Evolutionary conservation across 352 stramenopile genomes (phyloP).

Genomic region (Blastocystis sp.): DNA sequence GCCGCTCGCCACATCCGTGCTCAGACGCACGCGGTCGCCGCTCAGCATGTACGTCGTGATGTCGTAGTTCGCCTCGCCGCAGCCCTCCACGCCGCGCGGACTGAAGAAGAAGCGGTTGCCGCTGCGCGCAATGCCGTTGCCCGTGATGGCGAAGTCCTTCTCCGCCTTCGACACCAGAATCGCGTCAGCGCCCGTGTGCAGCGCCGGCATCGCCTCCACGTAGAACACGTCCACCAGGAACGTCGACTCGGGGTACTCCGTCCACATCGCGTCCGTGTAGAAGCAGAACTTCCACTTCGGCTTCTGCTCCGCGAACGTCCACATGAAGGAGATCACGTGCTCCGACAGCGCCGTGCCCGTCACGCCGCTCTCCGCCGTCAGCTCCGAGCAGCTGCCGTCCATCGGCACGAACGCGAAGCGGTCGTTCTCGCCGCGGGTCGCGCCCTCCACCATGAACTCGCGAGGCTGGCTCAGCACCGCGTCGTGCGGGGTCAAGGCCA

Average conservation of each 20-base stretch:
- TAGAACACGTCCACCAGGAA: constrained; percentile 42
- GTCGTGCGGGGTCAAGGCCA: constrained; percentile 24
- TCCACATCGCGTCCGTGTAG: constrained; percentile 15
- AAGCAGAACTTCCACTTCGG: constrained; percentile 43
- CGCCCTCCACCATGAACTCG: constrained; percentile 51
- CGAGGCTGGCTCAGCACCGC: background rate
- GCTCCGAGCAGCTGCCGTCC: background rate
- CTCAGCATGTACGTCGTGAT: background rate
- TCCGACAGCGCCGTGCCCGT: background rate
- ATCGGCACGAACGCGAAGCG: constrained; percentile 56
- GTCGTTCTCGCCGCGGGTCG: background rate
- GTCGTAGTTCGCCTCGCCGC: constrained; percentile 8
- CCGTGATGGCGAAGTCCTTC: constrained; percentile 56
- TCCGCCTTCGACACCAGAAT: constrained; percentile 6
- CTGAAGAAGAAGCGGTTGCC: constrained; percentile 52
- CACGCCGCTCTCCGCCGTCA: background rate
- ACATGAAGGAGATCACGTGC: constrained; percentile 14
- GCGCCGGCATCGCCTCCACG: constrained; percentile 9
- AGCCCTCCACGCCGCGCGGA: background rate
- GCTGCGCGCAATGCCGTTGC: background rate
- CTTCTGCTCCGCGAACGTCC: constrained; percentile 34
- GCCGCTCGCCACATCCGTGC: background rate
- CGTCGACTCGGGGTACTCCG: background rate
- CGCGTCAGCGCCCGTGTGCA: background rate
- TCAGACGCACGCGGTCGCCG: background rate